Evolutionary conservation across 495 filamentous ascomycete species (phyloP), one percentile per base, ranked within the genome.

Genomic region (Neurospora sp.): DNA sequence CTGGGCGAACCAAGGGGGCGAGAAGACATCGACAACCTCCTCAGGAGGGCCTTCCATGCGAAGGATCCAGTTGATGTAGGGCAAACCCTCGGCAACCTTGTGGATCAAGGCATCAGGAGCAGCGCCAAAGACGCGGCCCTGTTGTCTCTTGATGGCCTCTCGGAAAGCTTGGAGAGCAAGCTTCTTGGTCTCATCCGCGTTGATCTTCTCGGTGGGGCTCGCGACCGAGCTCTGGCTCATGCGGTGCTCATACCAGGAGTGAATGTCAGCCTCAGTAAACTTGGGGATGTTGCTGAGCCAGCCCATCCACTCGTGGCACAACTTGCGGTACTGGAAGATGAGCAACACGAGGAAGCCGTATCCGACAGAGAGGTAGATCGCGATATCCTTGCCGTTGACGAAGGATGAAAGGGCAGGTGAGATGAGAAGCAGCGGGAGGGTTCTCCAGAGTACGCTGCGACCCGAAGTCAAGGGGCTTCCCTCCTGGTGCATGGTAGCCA

Each of bases 231-330:
- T 40, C 44, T 69, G 66, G 27, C 69, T 78, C 53, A 66, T 37
- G 46, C 73, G 68, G 40, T 70, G 40, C 1, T 77, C 73, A 59
- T 87, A 85, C 86, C 86, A 88, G 53, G 83, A 80, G 22, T 82
- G 75, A 37, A 88, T 84, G 70, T 88, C 86, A 12, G 80, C 80
- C 59, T 86, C 85, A 46, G 83, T 81, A 4, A 85, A 84, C 59
- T 79, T 82, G 42, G 85, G 79, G 11, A 88, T 75, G 22, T 81
- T 81, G 69, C 84, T 82, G 46, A 83, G 84, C 86, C 86, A 88
- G 10, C 79, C 83, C 11, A 85, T 83, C 86, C 86, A 88, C 71
- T 87, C 83, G n/a, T 83, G 83, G 37, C 82, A 81, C 14, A 84
- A 79, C 3, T 76, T 78, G 46, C 86, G 82, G 42, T 87, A 81